These are phyloP conservation scores for Apiospora marii DNA, from an alignment of 2,329 filamentous ascomycete species.

Conservation along the genomic window DNA sequence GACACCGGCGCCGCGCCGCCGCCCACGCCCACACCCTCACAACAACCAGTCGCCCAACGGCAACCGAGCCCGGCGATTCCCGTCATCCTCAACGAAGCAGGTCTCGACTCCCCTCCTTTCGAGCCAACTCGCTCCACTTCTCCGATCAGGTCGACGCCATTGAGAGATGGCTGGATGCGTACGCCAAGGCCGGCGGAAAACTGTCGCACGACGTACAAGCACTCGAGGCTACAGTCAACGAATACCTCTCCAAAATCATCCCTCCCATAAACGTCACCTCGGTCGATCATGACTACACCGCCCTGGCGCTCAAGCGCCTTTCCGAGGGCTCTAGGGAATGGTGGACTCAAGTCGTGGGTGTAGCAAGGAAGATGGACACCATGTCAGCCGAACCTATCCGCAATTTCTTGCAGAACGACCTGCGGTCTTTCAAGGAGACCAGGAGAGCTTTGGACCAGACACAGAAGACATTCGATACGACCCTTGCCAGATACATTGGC, in stretches of 20 bases:
- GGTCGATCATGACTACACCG: conserved; percentile 93
- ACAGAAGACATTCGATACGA: conserved; percentile 85
- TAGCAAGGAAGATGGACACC: conserved; percentile 79
- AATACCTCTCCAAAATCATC: conserved; percentile 78
- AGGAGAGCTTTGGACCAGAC: conserved; percentile 77
- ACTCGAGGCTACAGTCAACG: conserved; percentile 81
- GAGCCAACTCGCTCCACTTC: conserved; percentile 85
- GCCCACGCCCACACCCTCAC: conserved; percentile 34
- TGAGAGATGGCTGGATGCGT: conserved; percentile 86
- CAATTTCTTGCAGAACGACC: conserved; percentile 77
- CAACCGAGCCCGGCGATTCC: conserved; percentile 61
- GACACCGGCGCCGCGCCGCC: conserved; percentile 33
- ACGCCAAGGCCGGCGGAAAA: conserved; percentile 61
- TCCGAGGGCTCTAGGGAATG: conserved; percentile 88
- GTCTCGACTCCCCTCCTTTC: conserved; percentile 95
- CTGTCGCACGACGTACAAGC: conserved; percentile 69
- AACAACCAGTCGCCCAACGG: conserved; percentile 31
- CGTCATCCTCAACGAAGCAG: conserved; percentile 90
- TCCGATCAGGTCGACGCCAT: conserved; percentile 89
- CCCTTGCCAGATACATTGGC: conserved; percentile 80
- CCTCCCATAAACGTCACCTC: conserved; percentile 79
- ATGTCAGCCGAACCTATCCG: conserved; percentile 84
- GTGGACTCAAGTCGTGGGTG: conserved; percentile 78
- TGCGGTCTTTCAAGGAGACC: conserved; percentile 86
- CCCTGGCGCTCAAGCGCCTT: conserved; percentile 84